Percentiles rank a stretch among this genome's conserved stretches.
Evolutionary conservation across 140 eudicot species (phyloP).

Genomic region (Flaveria floridana): DNA sequence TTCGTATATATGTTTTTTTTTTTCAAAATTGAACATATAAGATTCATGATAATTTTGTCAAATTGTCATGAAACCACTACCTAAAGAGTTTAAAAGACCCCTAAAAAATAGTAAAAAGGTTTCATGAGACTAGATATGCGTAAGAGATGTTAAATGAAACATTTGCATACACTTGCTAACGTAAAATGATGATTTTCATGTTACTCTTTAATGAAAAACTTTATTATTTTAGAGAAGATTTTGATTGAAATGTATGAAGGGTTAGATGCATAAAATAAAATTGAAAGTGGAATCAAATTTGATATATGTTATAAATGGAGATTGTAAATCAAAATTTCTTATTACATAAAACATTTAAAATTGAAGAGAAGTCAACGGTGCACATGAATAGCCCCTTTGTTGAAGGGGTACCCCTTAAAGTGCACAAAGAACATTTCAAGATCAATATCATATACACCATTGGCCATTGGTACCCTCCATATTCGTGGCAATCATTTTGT

Average conservation of each 20-base stretch:
- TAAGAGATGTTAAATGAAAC: no score
- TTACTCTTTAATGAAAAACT: no score
- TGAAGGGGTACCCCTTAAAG: conserved; percentile 40
- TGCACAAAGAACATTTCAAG: conserved; percentile 33
- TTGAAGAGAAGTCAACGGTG: conserved; percentile 31
- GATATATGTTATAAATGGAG: not conserved
- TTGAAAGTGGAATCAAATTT: not conserved
- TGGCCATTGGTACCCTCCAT: conserved; percentile 29
- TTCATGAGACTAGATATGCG: no score
- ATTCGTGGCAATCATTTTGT: conserved; percentile 9
- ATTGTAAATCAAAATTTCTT: not conserved
- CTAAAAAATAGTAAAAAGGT: no score
- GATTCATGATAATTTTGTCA: no score
- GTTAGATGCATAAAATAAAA: not conserved
- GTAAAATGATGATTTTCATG: no score
- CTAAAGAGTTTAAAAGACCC: no score
- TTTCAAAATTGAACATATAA: no score
- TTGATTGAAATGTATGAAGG: not conserved
- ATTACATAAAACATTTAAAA: not conserved
- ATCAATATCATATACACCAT: conserved; percentile 11
- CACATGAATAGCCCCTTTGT: conserved; percentile 31
- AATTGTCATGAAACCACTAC: no score
- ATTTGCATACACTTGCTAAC: no score
- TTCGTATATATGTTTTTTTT: no score
- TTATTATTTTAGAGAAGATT: not conserved